These are phyloP conservation scores for Globisporangium radiosum DNA, from an alignment of 352 stramenopile species.

Conservation along the genomic window DNA sequence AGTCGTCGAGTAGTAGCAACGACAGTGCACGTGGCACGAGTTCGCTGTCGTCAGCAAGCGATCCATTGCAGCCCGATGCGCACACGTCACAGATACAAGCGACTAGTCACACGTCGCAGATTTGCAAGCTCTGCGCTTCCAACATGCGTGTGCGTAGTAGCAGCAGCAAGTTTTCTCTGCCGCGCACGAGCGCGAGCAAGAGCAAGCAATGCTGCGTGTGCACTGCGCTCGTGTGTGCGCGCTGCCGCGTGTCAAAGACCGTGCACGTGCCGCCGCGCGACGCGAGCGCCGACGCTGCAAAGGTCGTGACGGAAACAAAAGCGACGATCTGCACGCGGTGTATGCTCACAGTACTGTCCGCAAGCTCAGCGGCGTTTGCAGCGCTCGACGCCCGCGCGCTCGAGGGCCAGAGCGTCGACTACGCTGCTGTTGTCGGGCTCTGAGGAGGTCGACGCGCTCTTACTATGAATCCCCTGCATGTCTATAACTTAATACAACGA, in stretches of 20 bases:
- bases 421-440: constrained; percentile 2
- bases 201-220: too few species aligned
- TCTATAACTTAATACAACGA: background rate
- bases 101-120: background rate
- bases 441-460: background rate
- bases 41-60: background rate
- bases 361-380: constrained; percentile 12
- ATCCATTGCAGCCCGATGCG: background rate
- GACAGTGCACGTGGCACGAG: background rate
- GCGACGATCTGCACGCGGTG: too few species aligned
- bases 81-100: background rate
- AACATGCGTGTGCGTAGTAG: too few species aligned
- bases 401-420: constrained; percentile 6
- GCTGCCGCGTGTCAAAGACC: too few species aligned
- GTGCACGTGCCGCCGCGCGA: too few species aligned
- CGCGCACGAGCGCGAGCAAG: too few species aligned
- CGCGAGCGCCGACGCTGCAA: too few species aligned
- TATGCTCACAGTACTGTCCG: background rate
- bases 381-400: constrained; percentile 8
- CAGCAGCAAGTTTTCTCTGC: too few species aligned
- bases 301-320: constrained; percentile 10
- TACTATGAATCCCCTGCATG: background rate
- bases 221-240: too few species aligned
- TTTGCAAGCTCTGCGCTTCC: too few species aligned
- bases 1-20: background rate